These are phyloP conservation scores for Williopsis jadinii DNA, from an alignment of 1,139 yeast species.

Conservation along the genomic window DNA sequence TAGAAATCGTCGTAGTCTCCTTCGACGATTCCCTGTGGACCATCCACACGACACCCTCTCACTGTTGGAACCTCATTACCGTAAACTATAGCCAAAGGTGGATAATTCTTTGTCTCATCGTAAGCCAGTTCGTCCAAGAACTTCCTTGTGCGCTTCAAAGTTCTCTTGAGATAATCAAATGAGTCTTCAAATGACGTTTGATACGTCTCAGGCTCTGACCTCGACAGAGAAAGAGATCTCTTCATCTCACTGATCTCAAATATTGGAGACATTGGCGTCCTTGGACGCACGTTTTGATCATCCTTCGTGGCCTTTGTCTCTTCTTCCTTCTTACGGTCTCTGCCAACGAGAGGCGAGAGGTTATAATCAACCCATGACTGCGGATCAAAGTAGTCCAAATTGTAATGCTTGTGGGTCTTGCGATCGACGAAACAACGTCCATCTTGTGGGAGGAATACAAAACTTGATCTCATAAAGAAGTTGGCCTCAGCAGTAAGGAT, in stretches of 20 bases:
- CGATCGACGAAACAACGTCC: conserved; percentile 69
- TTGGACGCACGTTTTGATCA: not conserved
- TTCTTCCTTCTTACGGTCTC: conserved; percentile 26
- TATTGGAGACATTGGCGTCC: conserved; percentile 3
- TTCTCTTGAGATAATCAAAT: conserved; percentile 53
- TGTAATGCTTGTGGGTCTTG: conserved; percentile 48
- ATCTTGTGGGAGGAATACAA: conserved; percentile 64
- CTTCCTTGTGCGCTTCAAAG: conserved; percentile 52
- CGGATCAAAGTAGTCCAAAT: conserved; percentile 73
- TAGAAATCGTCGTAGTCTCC: conserved; percentile 73
- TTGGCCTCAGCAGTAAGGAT: conserved; percentile 75
- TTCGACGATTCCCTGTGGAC: conserved; percentile 52
- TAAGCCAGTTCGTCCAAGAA: conserved; percentile 54
- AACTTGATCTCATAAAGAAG: conserved; percentile 84
- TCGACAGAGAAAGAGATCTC: conserved; percentile 8
- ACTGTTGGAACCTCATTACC: conserved; percentile 82
- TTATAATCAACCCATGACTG: conserved; percentile 74
- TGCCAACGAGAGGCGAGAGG: conserved; percentile 66
- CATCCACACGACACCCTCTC: conserved; percentile 62
- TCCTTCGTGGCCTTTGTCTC: conserved; percentile 1
- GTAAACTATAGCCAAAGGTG: conserved; percentile 77
- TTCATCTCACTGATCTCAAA: conserved; percentile 11
- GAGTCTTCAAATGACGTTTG: conserved; percentile 49
- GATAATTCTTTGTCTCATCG: conserved; percentile 47
- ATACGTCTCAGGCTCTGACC: conserved; percentile 10